These are phyloP conservation scores for Epithemia pelagica DNA, from an alignment of 108 stramenopile genomes.

Conservation along the genomic window DNA sequence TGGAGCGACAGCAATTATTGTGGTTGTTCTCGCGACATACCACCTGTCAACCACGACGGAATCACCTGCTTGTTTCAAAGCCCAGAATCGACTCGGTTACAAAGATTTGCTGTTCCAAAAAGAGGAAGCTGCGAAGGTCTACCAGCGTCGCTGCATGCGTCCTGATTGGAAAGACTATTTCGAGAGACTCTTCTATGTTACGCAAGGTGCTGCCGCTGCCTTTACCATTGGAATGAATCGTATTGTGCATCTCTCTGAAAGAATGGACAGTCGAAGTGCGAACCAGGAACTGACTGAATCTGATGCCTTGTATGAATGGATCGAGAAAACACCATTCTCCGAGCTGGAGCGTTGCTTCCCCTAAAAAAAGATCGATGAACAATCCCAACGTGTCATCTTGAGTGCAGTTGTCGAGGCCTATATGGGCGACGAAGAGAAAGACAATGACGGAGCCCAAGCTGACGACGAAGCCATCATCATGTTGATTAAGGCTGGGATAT, in stretches of 20 bases:
- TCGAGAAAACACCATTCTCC: background rate
- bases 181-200: slow-evolving; percentile 1
- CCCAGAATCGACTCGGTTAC: background rate
- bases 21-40: too few species aligned
- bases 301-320: background rate
- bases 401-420: background rate
- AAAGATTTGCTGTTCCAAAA: background rate
- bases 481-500: background rate
- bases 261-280: background rate
- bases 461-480: background rate
- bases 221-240: slow-evolving; percentile 1
- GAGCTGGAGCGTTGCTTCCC: background rate
- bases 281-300: background rate
- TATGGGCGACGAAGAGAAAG: background rate
- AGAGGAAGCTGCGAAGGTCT: background rate
- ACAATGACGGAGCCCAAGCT: background rate
- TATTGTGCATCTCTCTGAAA: slow-evolving; percentile 1
- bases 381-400: background rate
- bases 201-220: background rate
- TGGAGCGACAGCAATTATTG: too few species aligned
- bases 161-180: background rate
- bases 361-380: background rate
- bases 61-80: background rate
- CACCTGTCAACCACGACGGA: too few species aligned
- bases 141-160: background rate